phyloP scores from a whole-genome alignment of 768 basidiomycete species.

The Podaxis sp. region DNA sequence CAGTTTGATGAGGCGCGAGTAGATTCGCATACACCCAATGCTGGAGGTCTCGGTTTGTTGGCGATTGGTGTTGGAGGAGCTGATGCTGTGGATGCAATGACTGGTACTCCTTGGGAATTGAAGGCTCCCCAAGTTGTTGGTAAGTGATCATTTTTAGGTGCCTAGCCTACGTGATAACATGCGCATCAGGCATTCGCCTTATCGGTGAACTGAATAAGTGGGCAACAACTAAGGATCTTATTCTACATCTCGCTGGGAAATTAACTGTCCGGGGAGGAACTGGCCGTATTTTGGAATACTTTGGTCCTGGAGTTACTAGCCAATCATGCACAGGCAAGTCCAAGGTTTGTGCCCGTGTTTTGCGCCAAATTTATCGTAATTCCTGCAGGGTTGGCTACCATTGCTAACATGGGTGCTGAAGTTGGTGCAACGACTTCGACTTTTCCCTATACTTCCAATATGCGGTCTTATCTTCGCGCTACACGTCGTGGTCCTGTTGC shows the following conservation, averaged over 20 bases:
- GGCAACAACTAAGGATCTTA: slow-evolving; percentile 95
- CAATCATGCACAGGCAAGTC: slow-evolving; percentile 89
- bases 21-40: slow-evolving; percentile 98
- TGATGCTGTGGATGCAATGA: slow-evolving; percentile 97
- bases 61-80: slow-evolving; percentile 99
- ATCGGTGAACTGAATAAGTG: slow-evolving; percentile 87
- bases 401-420: slow-evolving; percentile 99
- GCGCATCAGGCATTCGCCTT: slow-evolving; percentile 71
- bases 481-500: slow-evolving; percentile 89
- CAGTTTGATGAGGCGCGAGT: slow-evolving; percentile 8
- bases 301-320: slow-evolving; percentile 83
- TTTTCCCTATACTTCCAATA: slow-evolving; percentile 91
- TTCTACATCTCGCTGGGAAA: slow-evolving; percentile 90
- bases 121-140: slow-evolving; percentile 87
- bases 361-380: neutral
- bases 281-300: slow-evolving; percentile 94
- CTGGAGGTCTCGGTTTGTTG: slow-evolving; percentile 92
- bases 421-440: slow-evolving; percentile 99
- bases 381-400: slow-evolving; percentile 77
- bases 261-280: slow-evolving; percentile 96
- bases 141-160: slow-evolving; percentile 30
- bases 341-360: neutral
- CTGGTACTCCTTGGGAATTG: slow-evolving; percentile 96
- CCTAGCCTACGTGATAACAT: neutral
- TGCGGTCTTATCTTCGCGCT: slow-evolving; percentile 87